Base-by-base conservation (phyloP, 805 yeast species). In the Zygoascus flipseniorum region DNA sequence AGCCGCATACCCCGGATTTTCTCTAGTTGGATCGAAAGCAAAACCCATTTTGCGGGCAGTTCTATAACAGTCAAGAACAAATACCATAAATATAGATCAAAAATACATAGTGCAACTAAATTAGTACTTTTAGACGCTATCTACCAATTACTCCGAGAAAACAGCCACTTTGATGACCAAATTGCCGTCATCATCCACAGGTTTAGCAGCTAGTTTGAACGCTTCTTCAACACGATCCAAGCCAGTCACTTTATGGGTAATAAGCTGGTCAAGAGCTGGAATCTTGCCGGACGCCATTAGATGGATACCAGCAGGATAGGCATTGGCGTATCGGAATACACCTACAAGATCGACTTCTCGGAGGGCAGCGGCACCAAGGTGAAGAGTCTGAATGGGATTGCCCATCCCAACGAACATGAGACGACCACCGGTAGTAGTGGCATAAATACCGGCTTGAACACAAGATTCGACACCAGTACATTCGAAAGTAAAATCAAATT, bases 351-450 rank as follows among this genome's bases (percentile, higher is more conserved):
- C 69, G 20, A 65, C 63, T 50, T 65, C 69, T 13, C 69, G 59
- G 16, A 60, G 51, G 31, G 59, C 56, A 19, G 69, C 69, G 8
- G 69, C 55, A 13, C 62, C 65, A 20, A 66, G 49, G 51, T 66
- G 69, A 10, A 66, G 57, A n/a, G 68, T 66, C 44, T 62, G 67
- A 23, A 65, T 50, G n/a, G 69, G 69, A 51, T 77, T 80, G 19
- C 95, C 92, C 81, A 86, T 86, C 45, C 96, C 96, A 35, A 87
- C 92, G 69, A 86, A 95, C 43, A 86, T 88, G 60, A 77, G 81
- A 49, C 81, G 73, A 26, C 95, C 96, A 55, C 88, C 89, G 41
- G 81, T 74, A 47, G 71, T 77, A 52, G 86, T 73, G 35, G 81
- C 75, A 52, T 76, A 72, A 46, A 88, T 77, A 50, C 88, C 93